Conservation (phyloP, 2,329 filamentous ascomycete genomes). For the Cadophora luteo-olivacea region DNA sequence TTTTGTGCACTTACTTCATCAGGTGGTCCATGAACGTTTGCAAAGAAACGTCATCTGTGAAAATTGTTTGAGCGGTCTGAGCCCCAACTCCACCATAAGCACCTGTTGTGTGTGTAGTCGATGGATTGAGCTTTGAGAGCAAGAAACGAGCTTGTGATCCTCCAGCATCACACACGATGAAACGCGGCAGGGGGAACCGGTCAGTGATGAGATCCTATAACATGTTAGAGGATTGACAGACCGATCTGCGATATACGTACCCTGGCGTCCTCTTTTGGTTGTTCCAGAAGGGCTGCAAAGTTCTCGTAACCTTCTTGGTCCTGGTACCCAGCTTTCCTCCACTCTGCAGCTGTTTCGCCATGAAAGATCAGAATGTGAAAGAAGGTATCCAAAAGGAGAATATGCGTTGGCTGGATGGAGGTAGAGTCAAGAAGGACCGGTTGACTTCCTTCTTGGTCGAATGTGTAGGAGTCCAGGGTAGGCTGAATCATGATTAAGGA, state of each 20-base stretch:
- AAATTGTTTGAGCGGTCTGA: slow-evolving; percentile 95
- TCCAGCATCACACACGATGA: slow-evolving; percentile 98
- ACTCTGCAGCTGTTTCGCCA: slow-evolving; percentile 96
- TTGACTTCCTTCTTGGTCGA: slow-evolving; percentile 91
- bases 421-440: slow-evolving; percentile 96
- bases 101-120: slow-evolving; percentile 92
- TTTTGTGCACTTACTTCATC: slow-evolving; percentile 81
- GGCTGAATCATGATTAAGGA: slow-evolving; percentile 99
- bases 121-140: slow-evolving; percentile 95
- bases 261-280: slow-evolving; percentile 95
- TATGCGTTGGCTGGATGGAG: slow-evolving; percentile 92
- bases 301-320: slow-evolving; percentile 99
- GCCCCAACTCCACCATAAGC: slow-evolving; percentile 87
- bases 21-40: slow-evolving; percentile 99
- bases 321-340: slow-evolving; percentile 97
- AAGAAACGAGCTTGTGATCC: slow-evolving; percentile 97
- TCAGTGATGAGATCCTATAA: slow-evolving; percentile 90
- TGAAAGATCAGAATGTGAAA: slow-evolving; percentile 99
- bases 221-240: slow-evolving; percentile 33
- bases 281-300: slow-evolving; percentile 84
- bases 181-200: slow-evolving; percentile 95
- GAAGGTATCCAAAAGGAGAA: slow-evolving; percentile 95
- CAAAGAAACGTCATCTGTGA: slow-evolving; percentile 96
- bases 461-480: slow-evolving; percentile 94
- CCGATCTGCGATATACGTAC: slow-evolving; percentile 56